Base-by-base conservation (phyloP, 257 asterid species). In the Solanum okadae region DNA sequence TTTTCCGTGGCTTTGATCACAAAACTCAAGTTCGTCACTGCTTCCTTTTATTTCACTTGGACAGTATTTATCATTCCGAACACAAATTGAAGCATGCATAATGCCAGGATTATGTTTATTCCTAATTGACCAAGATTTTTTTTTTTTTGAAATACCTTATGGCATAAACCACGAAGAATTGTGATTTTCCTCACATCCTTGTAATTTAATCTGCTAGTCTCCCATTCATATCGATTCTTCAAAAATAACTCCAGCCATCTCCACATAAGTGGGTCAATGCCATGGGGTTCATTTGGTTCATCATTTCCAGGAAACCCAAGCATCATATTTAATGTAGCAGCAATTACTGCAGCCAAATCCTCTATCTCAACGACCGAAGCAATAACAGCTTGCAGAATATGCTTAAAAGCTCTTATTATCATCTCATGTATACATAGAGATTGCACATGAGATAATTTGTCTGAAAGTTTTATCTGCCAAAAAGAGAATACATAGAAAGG, bases 341-440 rank as follows among this genome's bases (percentile, higher is more conserved):
- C 98, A 90, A 96, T 94, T 83, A 94, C 88, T 88, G 92, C 93
- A 86, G 99, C 95, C 90, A 95, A 85, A 88, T 95, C 92, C 89
- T 93, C 98, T 71, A 95, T 90, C 90, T 92, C 92, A 65, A 89
- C 92, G 86, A 92, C 93, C 52, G 98, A 93, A 90, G 98, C 94
- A 91, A 96, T 94, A 35, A 94, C 95, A 85, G 99, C 98, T 91
- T 93, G 98, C 67, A 96, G 91, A 88, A 96, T 92, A 91, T 95
- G 99, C 95, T 96, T 95, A 89, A 96, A 96, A 68, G 99, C 98
- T 76, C 98, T 92, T 70, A 94, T 95, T 84, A 95, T 94, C 98
- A 96, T 96, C 94, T 96, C 99, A 85, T 95, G 99, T 87, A 96
- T 92, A 92, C 99, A 96, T 83, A 96, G 98, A 86, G 98, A 96